phyloP scores from a whole-genome alignment of 225 moss, liverwort and hornwort genomes.

The Rhytidiadelphus loreus region DNA sequence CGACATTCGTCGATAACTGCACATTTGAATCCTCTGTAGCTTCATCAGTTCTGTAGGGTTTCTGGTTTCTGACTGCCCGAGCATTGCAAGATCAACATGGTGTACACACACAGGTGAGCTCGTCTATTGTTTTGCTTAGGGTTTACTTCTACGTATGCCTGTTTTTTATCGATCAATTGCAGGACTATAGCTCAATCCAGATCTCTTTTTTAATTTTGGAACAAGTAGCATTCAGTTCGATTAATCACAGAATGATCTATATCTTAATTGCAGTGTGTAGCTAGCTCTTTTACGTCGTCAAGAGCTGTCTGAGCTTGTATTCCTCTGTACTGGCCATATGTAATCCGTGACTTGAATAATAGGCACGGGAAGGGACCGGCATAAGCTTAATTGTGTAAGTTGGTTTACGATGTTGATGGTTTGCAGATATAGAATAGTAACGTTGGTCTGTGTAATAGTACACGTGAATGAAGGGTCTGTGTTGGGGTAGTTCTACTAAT shows the following conservation, averaged over 20 bases:
- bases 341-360: background rate
- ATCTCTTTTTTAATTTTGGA: background rate
- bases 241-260: constrained; percentile 15
- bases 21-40: background rate
- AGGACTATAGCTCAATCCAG: background rate
- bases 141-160: background rate
- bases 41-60: background rate
- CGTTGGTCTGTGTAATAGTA: background rate
- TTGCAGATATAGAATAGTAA: background rate
- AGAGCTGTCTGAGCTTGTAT: background rate
- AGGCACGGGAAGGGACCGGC: background rate
- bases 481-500: background rate
- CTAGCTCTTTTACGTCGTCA: background rate
- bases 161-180: background rate
- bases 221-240: background rate
- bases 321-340: background rate
- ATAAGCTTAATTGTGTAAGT: background rate
- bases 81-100: constrained; percentile 7
- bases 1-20: background rate
- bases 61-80: background rate
- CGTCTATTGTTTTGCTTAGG: background rate
- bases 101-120: constrained; percentile 49
- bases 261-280: background rate
- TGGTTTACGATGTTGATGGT: background rate
- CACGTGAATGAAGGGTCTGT: background rate